Conservation (phyloP, 1,284 basidiomycete species). For the Rhizoctonia solani region DNA sequence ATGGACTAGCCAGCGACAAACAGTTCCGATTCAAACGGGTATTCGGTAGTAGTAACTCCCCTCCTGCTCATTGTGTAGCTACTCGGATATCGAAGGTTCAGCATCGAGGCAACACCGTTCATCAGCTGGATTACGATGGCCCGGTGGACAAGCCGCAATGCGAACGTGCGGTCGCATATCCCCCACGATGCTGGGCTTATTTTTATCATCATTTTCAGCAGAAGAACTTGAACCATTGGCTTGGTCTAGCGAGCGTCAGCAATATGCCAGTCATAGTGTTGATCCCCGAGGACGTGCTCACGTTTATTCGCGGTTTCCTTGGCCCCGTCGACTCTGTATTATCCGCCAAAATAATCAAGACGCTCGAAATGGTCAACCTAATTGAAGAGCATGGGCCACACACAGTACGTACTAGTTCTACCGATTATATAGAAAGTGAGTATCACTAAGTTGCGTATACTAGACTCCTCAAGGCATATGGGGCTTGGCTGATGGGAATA, state of each 20-base stretch:
- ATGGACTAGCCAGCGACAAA: neutral
- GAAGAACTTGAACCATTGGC: neutral
- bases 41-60: neutral
- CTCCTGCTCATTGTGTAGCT: neutral
- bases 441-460: no score
- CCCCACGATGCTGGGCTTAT: neutral
- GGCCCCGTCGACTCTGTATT: neutral
- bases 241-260: neutral
- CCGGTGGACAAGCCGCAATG: neutral
- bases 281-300: neutral
- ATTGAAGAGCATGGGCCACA: neutral
- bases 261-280: neutral
- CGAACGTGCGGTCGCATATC: neutral
- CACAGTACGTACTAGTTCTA: neutral
- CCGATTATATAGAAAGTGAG: no score
- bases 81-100: neutral
- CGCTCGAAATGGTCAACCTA: neutral
- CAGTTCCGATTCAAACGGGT: neutral
- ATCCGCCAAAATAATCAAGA: neutral
- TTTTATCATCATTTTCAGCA: neutral
- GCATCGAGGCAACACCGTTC: neutral
- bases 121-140: neutral
- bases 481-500: neutral
- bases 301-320: neutral
- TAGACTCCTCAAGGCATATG: neutral